Conservation (phyloP, 768 basidiomycete genomes). For the Chalciporus sphaerocephalus region DNA sequence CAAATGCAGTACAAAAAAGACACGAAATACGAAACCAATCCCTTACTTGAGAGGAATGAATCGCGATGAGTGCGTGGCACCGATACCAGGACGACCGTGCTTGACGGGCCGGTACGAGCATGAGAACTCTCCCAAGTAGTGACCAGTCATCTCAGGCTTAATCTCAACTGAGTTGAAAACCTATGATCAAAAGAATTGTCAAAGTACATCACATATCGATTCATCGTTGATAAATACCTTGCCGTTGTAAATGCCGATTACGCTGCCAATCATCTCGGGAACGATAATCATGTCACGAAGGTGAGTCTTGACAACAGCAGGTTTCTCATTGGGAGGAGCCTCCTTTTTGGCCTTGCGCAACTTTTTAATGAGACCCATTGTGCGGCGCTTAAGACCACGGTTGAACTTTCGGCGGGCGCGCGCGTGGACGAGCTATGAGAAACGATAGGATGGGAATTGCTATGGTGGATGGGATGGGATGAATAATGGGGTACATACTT, state of each 20-base stretch:
- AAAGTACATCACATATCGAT: background rate
- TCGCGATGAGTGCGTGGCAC: constrained; percentile 87
- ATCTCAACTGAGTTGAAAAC: constrained; percentile 97
- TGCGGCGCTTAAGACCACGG: constrained; percentile 96
- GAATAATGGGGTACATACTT: constrained; percentile 47
- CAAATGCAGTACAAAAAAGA: constrained; percentile 20
- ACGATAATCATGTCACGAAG: constrained; percentile 99
- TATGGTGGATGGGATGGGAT: constrained; percentile 2
- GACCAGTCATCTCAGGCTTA: constrained; percentile 99
- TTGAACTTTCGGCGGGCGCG: constrained; percentile 98
- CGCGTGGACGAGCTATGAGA: constrained; percentile 87
- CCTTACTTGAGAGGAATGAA: constrained; percentile 96
- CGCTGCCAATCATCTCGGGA: constrained; percentile 99
- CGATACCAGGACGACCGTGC: constrained; percentile 99
- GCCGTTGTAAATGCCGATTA: constrained; percentile 98
- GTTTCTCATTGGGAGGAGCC: constrained; percentile 98
- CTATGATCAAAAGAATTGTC: constrained; percentile 33
- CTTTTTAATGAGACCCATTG: constrained; percentile 99
- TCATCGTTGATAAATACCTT: constrained; percentile 53
- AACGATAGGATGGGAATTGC: background rate
- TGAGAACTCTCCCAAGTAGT: constrained; percentile 97
- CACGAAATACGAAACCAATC: constrained; percentile 19
- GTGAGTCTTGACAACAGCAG: constrained; percentile 97
- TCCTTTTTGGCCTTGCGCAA: constrained; percentile 99
- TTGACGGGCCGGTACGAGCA: constrained; percentile 98